Evolutionary conservation across 441 rosid genomes (phyloP), one percentile per base, ranked within the genome.

Genomic region (Breynia disticha): DNA sequence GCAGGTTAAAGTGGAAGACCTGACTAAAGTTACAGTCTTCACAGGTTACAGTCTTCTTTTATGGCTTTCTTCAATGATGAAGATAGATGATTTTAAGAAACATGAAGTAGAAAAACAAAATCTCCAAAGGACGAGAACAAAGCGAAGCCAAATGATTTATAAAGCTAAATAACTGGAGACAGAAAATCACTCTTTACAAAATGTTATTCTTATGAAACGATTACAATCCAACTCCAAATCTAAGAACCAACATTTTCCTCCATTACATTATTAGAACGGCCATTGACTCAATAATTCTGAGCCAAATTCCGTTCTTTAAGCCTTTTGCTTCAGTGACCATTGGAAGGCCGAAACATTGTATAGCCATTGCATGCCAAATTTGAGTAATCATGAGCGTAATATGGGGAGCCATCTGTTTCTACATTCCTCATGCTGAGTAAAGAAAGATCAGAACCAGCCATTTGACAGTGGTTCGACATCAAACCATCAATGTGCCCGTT

Each of bases 291-390:
- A 52, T 18, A 19, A 22, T 50, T 64, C 28, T 54, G 46, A 45
- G 48, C 57, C 39, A 8, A 37, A 0, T 18, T 55, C 51, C 55
- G 1, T 28, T 19, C 24, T 11, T 9, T 8, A n/a, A 32, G 70
- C 67, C 79, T n/a, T n/a, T n/a, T n/a, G n/a, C n/a, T 66, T 82
- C 79, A 91, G 54, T 75, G 87, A 32, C 94, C 87, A 24, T 79
- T 86, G 9, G 90, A 82, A 55, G 95, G 95, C 69, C 82, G 75
- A 73, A 68, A 86, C 49, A 72, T 79, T 12, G 82, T 59, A 60
- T 79, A 82, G 37, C 91, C 79, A 53, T 78, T 70, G 57, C 77
- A 56, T n/a, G 89, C 72, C 67, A 75, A 46, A 67, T 78, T 82
- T 11, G 80, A 62, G 48, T 71, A 76, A 7, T 78, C 84, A 0